Evolutionary conservation across 441 rosid species (phyloP).

Genomic region (Metrosideros polymorpha): DNA sequence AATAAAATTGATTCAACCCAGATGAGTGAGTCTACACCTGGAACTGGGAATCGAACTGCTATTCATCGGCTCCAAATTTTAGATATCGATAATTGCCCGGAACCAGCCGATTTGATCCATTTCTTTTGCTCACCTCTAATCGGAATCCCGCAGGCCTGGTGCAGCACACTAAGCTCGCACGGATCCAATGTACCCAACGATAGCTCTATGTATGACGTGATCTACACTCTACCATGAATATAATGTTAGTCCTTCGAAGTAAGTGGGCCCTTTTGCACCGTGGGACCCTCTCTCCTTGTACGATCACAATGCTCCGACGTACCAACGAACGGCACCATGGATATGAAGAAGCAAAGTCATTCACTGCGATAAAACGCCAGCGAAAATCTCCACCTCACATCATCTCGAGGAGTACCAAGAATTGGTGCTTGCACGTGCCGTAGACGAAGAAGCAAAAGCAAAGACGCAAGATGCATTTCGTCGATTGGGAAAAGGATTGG

Average conservation of each 20-base stretch:
- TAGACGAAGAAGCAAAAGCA: not conserved
- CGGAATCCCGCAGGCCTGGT: not conserved
- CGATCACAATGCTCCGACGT: not conserved
- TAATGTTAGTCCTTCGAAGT: not conserved
- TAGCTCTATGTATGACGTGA: not conserved
- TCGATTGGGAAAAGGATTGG: not conserved
- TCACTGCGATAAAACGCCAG: not conserved
- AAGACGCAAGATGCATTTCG: not conserved
- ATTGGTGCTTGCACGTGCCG: not conserved
- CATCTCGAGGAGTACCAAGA: accelerated
- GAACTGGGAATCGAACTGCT: too few relatives aligned
- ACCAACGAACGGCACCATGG: not conserved
- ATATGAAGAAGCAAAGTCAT: not conserved
- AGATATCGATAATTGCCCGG: too few relatives aligned
- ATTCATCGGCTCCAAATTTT: too few relatives aligned
- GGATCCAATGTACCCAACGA: not conserved
- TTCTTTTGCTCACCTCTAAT: too few relatives aligned
- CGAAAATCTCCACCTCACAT: not conserved
- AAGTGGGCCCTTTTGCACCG: not conserved
- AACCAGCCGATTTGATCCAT: too few relatives aligned
- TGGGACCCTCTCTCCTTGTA: not conserved
- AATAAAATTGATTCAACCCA: too few relatives aligned
- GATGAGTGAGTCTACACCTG: too few relatives aligned
- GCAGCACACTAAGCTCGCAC: too few relatives aligned
- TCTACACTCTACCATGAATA: not conserved